phyloP scores from a whole-genome alignment of 192 early-diverging fungal genomes.

The Rhizoclosmatium globosum region DNA sequence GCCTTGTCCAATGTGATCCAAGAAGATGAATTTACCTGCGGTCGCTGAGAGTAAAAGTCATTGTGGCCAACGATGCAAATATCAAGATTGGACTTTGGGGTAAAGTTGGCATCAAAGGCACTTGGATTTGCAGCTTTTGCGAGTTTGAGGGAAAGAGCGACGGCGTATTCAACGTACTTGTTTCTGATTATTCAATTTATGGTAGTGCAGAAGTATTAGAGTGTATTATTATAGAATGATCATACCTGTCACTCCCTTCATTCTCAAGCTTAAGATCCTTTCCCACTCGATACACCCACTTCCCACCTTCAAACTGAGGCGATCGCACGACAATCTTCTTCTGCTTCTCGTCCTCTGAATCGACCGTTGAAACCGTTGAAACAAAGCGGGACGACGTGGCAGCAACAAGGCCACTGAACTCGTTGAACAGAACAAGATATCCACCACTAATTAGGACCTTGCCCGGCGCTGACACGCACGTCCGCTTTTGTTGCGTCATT shows the following conservation, averaged over 20 bases:
- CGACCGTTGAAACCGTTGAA: conserved; percentile 57
- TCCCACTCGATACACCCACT: conserved; percentile 74
- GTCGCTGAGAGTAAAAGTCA: conserved; percentile 98
- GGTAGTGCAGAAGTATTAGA: not conserved
- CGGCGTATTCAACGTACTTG: conserved; percentile 71
- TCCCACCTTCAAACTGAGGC: conserved; percentile 86
- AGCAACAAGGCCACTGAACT: conserved; percentile 83
- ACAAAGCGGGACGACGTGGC: conserved; percentile 89
- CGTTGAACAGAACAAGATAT: conserved; percentile 90
- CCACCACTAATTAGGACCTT: conserved; percentile 95
- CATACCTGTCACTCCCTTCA: not conserved
- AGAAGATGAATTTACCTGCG: conserved; percentile 61
- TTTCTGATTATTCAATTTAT: conserved; percentile 46
- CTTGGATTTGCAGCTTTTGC: not conserved
- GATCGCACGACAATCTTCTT: conserved; percentile 68
- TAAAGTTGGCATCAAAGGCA: not conserved
- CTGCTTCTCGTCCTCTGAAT: not conserved
- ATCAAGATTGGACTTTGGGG: conserved; percentile 59
- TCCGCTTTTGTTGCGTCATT: not conserved
- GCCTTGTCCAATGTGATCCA: not conserved
- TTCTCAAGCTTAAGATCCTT: not conserved
- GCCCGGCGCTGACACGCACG: conserved; percentile 85
- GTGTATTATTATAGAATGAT: not conserved
- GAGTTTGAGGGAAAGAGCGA: conserved; percentile 35
- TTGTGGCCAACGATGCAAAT: conserved; percentile 91